Base-by-base conservation (phyloP, 805 yeast genomes). In the Yamadazyma endophytica region DNA sequence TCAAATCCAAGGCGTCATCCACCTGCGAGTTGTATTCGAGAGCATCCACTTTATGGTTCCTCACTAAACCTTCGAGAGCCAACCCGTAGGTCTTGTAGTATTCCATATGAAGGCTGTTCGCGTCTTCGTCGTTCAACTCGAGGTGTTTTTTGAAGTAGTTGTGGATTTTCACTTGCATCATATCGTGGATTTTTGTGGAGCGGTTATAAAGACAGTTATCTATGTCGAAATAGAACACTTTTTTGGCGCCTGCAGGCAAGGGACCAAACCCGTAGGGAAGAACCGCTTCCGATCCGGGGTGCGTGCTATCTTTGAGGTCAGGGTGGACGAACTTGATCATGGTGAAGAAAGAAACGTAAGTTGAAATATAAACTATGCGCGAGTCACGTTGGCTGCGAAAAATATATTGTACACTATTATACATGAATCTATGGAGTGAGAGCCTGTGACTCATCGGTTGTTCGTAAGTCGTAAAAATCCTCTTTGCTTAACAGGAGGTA, bases 1-100 rank as follows among this genome's bases (percentile, higher is more conserved):
- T 89, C 49, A 90, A 68, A 6, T 96, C 97, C 28, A 90, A 66
- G 1, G 96, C 79, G 53, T 90, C 98, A 59, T 90, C 98, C 11
- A 90, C 97, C 44, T 81, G 73, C 27, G 71, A 68, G 57, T 90
- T 90, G 60, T 90, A 90, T 43, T 85, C 92, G 56, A 90, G 50
- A 5, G 96, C 96, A 53, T 90, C 83, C 13, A 89, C 83, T 41
- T 77, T 76, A 47, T 77, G 79, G 44, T 73, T 63, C 39, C 80
- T 58, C 6, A 77, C 82, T 28, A 90, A 66, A 0, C 98, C 98
- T 56, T 90, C 96, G 31, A 90, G 76, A 0, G 97, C 97, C 37
- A 90, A 68, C 2, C 98, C 98, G 49, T 88, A 90, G 27, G 82
- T 81, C 46, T 75, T 75, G 54, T 90, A 92, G 61, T 90, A 90